Evolutionary conservation across 768 basidiomycete genomes (phyloP).

Genomic region (Termitomyces sp.): DNA sequence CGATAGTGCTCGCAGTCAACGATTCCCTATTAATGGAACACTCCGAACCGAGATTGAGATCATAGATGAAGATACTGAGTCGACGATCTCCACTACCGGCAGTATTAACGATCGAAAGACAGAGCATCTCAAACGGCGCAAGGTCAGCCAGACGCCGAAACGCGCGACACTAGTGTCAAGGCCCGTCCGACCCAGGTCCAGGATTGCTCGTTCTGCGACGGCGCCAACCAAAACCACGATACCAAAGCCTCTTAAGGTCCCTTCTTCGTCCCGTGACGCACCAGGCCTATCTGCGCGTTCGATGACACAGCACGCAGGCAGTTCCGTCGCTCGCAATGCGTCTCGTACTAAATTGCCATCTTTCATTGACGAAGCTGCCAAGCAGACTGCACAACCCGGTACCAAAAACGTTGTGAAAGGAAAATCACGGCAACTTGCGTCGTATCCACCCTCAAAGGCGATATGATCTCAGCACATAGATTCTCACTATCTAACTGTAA

Average conservation of each 20-base stretch:
- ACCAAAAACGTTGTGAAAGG: background rate
- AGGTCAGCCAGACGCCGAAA: conserved; percentile 20
- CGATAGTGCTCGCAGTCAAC: background rate
- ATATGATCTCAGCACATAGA: conserved; percentile 1
- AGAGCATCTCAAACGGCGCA: conserved; percentile 29
- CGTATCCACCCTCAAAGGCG: conserved; percentile 2
- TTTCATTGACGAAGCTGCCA: background rate
- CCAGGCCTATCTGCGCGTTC: conserved; percentile 3
- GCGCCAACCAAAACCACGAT: background rate
- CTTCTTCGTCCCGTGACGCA: conserved; percentile 8
- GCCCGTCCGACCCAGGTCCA: conserved; percentile 10
- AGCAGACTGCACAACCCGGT: background rate
- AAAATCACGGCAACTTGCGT: background rate
- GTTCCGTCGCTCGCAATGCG: background rate
- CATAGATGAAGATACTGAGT: conserved; percentile 5
- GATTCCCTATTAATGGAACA: background rate
- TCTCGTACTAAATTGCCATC: conserved; percentile 3
- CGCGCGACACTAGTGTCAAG: conserved; percentile 8
- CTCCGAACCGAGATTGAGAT: background rate
- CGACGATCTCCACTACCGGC: conserved; percentile 16
- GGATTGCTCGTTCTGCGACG: conserved; percentile 12
- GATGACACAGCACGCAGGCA: background rate
- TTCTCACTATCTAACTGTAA: conserved; percentile 2
- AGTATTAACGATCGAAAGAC: conserved; percentile 16
- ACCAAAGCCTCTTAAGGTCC: conserved; percentile 9